These are phyloP conservation scores for Zea mays DNA, from an alignment of 176 grass and related monocot species.

Conservation along the genomic window Zm-B73-REFERENCE-NAM-5.0 NC_050102.1:159205001-159205500, in stretches of 20 bases:
- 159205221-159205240: constrained; percentile 66
- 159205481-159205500: constrained; percentile 5
- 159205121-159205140: constrained; percentile 47
- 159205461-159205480: constrained; percentile 47
- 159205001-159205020: constrained; percentile 92
- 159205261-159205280: constrained; percentile 58
- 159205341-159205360: constrained; percentile 41
- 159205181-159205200: constrained; percentile 63
- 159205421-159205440: constrained; percentile 1
- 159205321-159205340: constrained; percentile 58
- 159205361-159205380: constrained; percentile 61
- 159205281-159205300: constrained; percentile 52
- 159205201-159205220: constrained; percentile 73
- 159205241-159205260: constrained; percentile 72
- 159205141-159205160: constrained; percentile 65
- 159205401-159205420: constrained; percentile 16
- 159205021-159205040: constrained; percentile 82
- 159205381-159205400: constrained; percentile 31
- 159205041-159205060: constrained; percentile 90
- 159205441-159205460: constrained; percentile 37
- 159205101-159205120: constrained; percentile 36
- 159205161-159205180: constrained; percentile 80
- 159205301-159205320: constrained; percentile 63
- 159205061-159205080: constrained; percentile 43
- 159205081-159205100: constrained; percentile 40